Base-by-base conservation (phyloP, 2,329 filamentous ascomycete genomes). In the Tolypocladium ovalisporum region DNA sequence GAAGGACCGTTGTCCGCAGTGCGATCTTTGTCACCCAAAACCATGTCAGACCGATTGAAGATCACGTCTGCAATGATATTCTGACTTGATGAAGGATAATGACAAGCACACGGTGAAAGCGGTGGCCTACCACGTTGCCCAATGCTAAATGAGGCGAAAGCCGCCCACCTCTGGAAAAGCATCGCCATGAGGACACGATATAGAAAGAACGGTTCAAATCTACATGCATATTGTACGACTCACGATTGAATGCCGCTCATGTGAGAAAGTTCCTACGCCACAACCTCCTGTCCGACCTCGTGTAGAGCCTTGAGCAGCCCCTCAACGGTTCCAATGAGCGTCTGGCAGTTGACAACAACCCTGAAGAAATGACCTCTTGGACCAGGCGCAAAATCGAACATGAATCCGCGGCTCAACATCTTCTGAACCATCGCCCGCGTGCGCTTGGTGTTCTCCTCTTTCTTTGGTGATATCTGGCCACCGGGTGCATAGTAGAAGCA, bases 401-500 rank as follows among this genome's bases (percentile, higher is more conserved):
- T 84, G 71, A 80, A 84, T 0, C 81, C 81, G 49, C 79, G 69
- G 2, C 63, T 59, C 15, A 82, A 73, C 61, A 84, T 68, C 62
- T 67, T 71, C 52, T 68, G 66, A 1, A 76, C 79, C 65, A 82
- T 80, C 13, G 64, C 68, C 61, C 75, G 71, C 39, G 81, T 83
- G 52, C 73, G 69, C 51, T 67, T 65, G 22, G 79, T 81, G 64
- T 83, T 84, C 58, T 70, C 73, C 36, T 70, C 70, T 7, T 67
- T 61, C 13, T 74, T 69, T 0, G 70, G 69, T 0, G 70, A 63
- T 47, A 87, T 61, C 59, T 70, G 65, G 1, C 84, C 82, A 1
- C 61, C 61, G 0, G 83, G 82, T 0, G 86, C 83, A 66, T 89
- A 92, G 70, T 96, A 96, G 71, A 97, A 97, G 76, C 92, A 97